A percentile compares a stretch with the other conserved stretches of the same genome.
Evolutionary conservation across 2,329 filamentous ascomycete genomes (phyloP).

Genomic region (Hymenoscyphus scutula): DNA sequence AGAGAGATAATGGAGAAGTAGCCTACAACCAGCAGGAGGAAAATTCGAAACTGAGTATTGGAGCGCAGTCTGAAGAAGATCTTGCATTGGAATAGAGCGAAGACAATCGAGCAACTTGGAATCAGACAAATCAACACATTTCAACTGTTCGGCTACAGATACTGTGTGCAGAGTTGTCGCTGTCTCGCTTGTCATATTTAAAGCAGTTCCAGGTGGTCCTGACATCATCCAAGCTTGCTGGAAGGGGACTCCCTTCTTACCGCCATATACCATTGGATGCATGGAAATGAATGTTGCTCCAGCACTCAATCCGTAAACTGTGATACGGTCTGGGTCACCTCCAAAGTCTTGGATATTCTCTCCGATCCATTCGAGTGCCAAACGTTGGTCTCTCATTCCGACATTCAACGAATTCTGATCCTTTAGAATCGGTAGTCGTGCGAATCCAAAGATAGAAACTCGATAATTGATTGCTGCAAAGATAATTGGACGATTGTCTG

Average conservation of each 20-base stretch:
- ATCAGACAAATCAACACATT: neutral
- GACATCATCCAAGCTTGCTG: constrained; percentile 5
- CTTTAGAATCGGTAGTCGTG: constrained; percentile 4
- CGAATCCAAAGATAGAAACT: constrained; percentile 13
- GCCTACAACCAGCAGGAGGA: neutral
- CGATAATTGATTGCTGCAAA: constrained; percentile 12
- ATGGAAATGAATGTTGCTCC: neutral
- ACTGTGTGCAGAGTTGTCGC: neutral
- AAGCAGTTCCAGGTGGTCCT: constrained; percentile 2
- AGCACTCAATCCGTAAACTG: constrained; percentile 3
- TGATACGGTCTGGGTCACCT: constrained; percentile 1
- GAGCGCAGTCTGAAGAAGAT: constrained; percentile 12
- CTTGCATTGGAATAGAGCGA: constrained; percentile 7
- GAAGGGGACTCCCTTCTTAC: neutral
- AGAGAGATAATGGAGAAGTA: too few species aligned
- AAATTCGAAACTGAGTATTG: constrained; percentile 13
- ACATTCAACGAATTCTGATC: constrained; percentile 11
- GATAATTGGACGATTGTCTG: constrained; percentile 8
- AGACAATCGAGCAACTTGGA: neutral
- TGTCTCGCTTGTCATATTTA: constrained; percentile 5
- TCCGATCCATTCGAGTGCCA: constrained; percentile 9
- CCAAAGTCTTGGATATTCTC: constrained; percentile 11
- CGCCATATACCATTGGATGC: neutral
- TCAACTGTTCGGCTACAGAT: neutral
- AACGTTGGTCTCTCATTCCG: constrained; percentile 16